These are phyloP conservation scores for Pythium grandisporangium DNA, from an alignment of 352 stramenopile species.

Conservation along the genomic window DNA sequence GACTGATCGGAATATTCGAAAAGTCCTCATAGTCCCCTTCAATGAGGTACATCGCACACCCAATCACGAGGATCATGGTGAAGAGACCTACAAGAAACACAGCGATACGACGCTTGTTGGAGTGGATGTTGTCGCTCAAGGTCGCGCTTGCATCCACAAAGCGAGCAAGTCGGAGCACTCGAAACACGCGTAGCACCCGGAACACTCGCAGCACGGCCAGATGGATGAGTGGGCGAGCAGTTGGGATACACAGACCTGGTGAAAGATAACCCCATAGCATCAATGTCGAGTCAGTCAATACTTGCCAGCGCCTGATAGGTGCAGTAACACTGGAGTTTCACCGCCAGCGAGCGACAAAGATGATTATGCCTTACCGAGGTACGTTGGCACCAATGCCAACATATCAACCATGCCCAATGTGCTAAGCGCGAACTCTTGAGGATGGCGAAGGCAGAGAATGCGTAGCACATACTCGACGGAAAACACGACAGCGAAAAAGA, in stretches of 20 bases:
- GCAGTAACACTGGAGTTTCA: no score
- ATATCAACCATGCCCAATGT: constrained; percentile 72
- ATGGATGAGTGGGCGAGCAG: constrained; percentile 54
- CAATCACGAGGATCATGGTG: constrained; percentile 72
- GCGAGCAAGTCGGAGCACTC: constrained; percentile 53
- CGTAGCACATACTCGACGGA: constrained; percentile 68
- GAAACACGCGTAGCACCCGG: constrained; percentile 74
- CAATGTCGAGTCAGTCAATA: no score
- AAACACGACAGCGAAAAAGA: constrained; percentile 76
- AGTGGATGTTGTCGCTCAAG: constrained; percentile 68
- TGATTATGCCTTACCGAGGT: constrained; percentile 29
- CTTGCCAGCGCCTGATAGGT: no score
- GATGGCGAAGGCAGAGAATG: constrained; percentile 48
- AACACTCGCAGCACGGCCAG: constrained; percentile 72
- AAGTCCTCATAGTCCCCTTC: constrained; percentile 63
- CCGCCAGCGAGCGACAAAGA: neutral
- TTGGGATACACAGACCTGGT: constrained; percentile 40
- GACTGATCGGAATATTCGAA: constrained; percentile 79
- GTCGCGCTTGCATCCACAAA: constrained; percentile 67
- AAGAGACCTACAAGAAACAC: constrained; percentile 72
- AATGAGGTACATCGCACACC: constrained; percentile 77
- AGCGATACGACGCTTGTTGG: constrained; percentile 66
- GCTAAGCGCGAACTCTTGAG: constrained; percentile 53
- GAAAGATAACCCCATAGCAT: no score
- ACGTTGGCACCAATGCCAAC: constrained; percentile 69